Base-by-base conservation (phyloP, 164 flowering plant genomes). In the Nymphaea colorata region DNA sequence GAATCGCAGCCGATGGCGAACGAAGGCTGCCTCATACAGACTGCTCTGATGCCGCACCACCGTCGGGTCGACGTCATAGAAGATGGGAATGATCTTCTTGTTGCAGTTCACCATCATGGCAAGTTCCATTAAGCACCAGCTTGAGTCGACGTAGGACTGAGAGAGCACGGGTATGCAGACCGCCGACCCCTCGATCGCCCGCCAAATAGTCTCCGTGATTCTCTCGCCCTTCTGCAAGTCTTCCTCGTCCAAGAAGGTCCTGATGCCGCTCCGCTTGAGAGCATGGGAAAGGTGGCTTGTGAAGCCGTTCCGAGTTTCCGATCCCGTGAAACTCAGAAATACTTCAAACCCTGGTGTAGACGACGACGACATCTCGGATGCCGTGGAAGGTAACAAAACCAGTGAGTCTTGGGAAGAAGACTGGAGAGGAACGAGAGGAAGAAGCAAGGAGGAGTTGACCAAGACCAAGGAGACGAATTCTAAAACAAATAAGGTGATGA, bases 81-180 rank as follows among this genome's bases (percentile, higher is more conserved):
- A 87, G 15, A 85, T 71, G 0, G 91, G 91, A 1, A 85, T 72
- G 1, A 85, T 70, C 66, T 65, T 80, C 72, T 85, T 87, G 71
- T 72, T 74, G 14, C 62, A 43, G 75, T 87, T 86, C 81, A 81
- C 77, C 44, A 87, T 55, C 0, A 80, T 68, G 5, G 83, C 71
- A 61, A 87, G 71, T 62, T 87, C 92, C 59, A 82, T 86, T 36
- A 87, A 73, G 18, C 89, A 85, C 55, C 80, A 85, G 43, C 79
- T 74, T 4, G 92, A 87, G 4, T 85, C 79, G 61, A 85, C 84
- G 44, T 85, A 85, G 5, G 70, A 71, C 0, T 86, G 87, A 2
- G 92, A 87, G 64, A 87, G 84, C 5, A 87, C 81, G 0, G 86
- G 82, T 2, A 87, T 66, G 0, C 86, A 87, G 5, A 87, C 65